Base-by-base conservation (phyloP, 2,329 filamentous ascomycete species). In the Penicillium concentricum region DNA sequence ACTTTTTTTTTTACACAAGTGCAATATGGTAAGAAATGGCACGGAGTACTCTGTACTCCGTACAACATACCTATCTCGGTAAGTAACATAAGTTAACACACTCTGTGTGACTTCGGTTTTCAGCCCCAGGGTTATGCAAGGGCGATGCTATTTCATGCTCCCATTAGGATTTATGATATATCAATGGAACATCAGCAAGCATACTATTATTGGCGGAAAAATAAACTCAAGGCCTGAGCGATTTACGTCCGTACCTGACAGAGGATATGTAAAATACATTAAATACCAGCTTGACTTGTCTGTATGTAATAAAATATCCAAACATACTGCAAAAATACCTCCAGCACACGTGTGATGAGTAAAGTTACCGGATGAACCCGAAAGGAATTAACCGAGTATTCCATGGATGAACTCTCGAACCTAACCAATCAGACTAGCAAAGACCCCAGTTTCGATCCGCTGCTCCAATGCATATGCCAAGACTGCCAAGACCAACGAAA, bases 351-450 rank as follows among this genome's bases (percentile, higher is more conserved):
- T 35, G 32, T n/a, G 16, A 26, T 32, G 22, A 2, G 9, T 4
- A 48, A 54, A 34, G 15, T 34, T 51, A 52, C 54, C 34, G 48
- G 42, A 42, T 12, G 34, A 38, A 44, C 28, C 28, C 13, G 6
- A 45, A 30, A 20, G 35, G 20, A 32, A 34, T 28, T 35, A 22
- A 26, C 12, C 7, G 18, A 51, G 12, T 3, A 43, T 24, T 22
- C 22, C 13, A 4, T 20, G 20, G n/a, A 49, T 3, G 24, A 42
- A n/a, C 20, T 16, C 45, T 44, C 54, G 20, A 63, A 62, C 60
- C 18, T 63, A 12, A 9, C 61, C 61, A 61, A 62, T 63, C 10
- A 52, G 5, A 15, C 12, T 12, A 12, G n/a, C 4, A 2, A 15
- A 12, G 6, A 15, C 13, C 4, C 6, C 30, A 30, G 13, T 5